These are phyloP conservation scores for Blastobotrys serpentis DNA, from an alignment of 1,139 yeast genomes.

Conservation along the genomic window DNA sequence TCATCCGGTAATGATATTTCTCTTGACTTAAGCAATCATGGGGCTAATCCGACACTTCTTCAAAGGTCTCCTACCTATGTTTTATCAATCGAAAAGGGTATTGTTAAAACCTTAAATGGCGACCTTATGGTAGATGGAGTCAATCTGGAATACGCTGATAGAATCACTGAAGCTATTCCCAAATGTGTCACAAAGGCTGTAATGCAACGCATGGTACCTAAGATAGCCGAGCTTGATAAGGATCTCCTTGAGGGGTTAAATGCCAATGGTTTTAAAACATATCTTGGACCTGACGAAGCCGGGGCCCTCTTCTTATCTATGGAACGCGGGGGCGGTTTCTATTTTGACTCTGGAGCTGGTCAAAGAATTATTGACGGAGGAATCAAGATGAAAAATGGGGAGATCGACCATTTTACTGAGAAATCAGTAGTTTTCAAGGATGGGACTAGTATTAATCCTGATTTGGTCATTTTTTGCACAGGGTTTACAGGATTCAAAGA, in stretches of 20 bases:
- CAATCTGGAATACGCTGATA: constrained; percentile 41
- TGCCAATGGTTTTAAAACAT: constrained; percentile 42
- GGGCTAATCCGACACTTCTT: constrained; percentile 43
- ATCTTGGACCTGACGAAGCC: constrained; percentile 46
- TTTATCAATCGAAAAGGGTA: constrained; percentile 41
- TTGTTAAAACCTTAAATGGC: constrained; percentile 28
- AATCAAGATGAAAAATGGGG: constrained; percentile 41
- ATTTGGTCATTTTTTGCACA: constrained; percentile 46
- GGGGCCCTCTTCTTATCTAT: constrained; percentile 45
- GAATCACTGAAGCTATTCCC: constrained; percentile 39
- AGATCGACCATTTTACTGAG: constrained; percentile 39
- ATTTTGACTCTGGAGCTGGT: constrained; percentile 48
- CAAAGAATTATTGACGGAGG: constrained; percentile 43
- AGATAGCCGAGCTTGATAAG: constrained; percentile 38
- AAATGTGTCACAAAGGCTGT: constrained; percentile 34
- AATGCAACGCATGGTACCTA: constrained; percentile 38
- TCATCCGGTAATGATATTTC: constrained; percentile 49
- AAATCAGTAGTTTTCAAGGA: constrained; percentile 43
- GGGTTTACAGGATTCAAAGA: constrained; percentile 48
- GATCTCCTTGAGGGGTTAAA: constrained; percentile 37
- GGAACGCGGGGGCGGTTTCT: constrained; percentile 49
- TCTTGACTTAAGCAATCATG: constrained; percentile 47
- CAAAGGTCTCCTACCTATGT: constrained; percentile 48
- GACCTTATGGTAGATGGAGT: constrained; percentile 36
- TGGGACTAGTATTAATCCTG: constrained; percentile 41